phyloP scores from a whole-genome alignment of 1,284 basidiomycete species.

The Tylopilus sp. region DNA sequence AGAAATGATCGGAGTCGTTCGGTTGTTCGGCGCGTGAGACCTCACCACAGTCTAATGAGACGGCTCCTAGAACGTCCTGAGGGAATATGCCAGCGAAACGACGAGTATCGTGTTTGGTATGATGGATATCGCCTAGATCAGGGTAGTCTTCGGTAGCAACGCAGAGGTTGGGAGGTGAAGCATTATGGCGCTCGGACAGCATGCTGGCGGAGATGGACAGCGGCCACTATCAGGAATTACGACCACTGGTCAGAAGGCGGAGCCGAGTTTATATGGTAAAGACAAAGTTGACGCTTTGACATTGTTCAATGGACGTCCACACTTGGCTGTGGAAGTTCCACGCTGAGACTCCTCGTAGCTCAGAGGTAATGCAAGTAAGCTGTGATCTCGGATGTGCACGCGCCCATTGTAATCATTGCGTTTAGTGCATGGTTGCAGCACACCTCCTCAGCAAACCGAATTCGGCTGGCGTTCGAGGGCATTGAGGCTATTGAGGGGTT shows the following conservation, averaged over 20 bases:
- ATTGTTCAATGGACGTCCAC: slow-evolving; percentile 23
- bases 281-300: slow-evolving; percentile 23
- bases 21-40: slow-evolving; percentile 12
- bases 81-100: slow-evolving; percentile 27
- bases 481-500: too few relatives aligned
- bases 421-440: too few relatives aligned
- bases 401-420: background rate
- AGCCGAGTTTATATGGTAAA: slow-evolving; percentile 20
- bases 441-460: background rate
- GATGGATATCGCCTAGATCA: slow-evolving; percentile 2
- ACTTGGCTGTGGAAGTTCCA: slow-evolving; percentile 22
- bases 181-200: slow-evolving; percentile 8
- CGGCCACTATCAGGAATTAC: slow-evolving; percentile 6
- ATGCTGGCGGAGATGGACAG: slow-evolving; percentile 10
- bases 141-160: background rate
- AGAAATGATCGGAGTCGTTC: slow-evolving; percentile 9
- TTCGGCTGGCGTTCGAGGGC: background rate
- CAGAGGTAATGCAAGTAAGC: slow-evolving; percentile 7
- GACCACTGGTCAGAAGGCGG: background rate
- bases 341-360: slow-evolving; percentile 14
- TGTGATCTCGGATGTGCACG: slow-evolving; percentile 1
- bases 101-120: slow-evolving; percentile 21
- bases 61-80: slow-evolving; percentile 4
- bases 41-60: slow-evolving; percentile 8
- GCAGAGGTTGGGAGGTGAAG: slow-evolving; percentile 7